Conservation (phyloP, 2,329 filamentous ascomycete genomes). For the Paraphoma chrysanthemicola region DNA sequence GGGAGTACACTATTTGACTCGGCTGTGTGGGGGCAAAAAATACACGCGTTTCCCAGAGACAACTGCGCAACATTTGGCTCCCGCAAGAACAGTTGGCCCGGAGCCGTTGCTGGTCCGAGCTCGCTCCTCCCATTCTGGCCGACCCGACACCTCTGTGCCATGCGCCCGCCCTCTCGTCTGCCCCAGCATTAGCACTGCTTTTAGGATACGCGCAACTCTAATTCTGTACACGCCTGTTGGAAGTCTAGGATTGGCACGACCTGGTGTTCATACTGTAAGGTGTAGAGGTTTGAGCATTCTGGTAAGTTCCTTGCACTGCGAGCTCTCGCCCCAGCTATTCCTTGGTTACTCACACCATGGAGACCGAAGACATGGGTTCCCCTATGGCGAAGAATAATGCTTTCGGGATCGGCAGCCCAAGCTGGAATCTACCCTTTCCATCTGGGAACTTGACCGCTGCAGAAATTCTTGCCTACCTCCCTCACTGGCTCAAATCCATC, state of each 20-base stretch:
- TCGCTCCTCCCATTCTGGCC: not conserved
- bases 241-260: not conserved
- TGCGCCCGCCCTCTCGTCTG: not conserved
- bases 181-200: not conserved
- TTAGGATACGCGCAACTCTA: not conserved
- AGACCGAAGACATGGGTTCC: not conserved
- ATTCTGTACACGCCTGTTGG: not conserved
- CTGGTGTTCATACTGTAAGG: not conserved
- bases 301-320: not conserved
- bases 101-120: not conserved
- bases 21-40: not conserved
- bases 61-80: not conserved
- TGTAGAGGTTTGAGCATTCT: not conserved
- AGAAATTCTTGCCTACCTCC: constrained; percentile 34
- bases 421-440: constrained; percentile 32
- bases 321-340: no score
- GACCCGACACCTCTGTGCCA: no score
- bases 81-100: not conserved
- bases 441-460: constrained; percentile 31
- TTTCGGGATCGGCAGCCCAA: constrained; percentile 25
- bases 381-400: constrained; percentile 24
- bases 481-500: constrained; percentile 31
- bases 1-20: no score
- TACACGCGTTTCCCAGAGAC: not conserved
- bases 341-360: not conserved